These are phyloP conservation scores for Cymbidium sinense DNA, from an alignment of 106 monocot genomes.

Conservation along the genomic window DNA sequence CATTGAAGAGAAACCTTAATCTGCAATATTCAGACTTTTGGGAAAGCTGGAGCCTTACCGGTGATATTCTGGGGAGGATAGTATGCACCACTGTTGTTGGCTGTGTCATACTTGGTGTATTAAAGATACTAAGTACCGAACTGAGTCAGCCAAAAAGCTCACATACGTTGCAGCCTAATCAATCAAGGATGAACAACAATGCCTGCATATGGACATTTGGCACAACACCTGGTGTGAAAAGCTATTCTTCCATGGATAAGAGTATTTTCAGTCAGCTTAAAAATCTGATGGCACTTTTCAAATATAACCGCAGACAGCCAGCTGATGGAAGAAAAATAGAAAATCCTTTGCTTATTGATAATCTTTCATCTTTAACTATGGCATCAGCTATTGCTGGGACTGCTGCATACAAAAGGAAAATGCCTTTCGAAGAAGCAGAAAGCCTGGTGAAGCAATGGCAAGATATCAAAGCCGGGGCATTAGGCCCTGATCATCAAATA, in stretches of 20 bases:
- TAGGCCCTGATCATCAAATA: slow-evolving; percentile 69
- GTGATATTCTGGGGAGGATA: slow-evolving; percentile 30
- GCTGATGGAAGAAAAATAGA: slow-evolving; percentile 7
- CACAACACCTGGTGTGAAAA: slow-evolving; percentile 6
- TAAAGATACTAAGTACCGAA: slow-evolving; percentile 33
- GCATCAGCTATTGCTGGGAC: slow-evolving; percentile 15
- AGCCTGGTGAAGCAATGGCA: slow-evolving; percentile 77
- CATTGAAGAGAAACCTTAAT: slow-evolving; percentile 48
- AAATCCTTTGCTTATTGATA: slow-evolving; percentile 20
- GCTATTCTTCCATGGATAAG: slow-evolving; percentile 10
- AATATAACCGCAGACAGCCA: slow-evolving; percentile 24
- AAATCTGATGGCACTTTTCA: slow-evolving; percentile 26
- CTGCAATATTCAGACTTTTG: slow-evolving; percentile 24
- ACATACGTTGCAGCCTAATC: slow-evolving; percentile 13
- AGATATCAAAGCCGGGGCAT: slow-evolving; percentile 71
- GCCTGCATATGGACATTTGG: slow-evolving; percentile 10
- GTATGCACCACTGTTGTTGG: slow-evolving; percentile 36
- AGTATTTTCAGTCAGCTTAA: slow-evolving; percentile 23
- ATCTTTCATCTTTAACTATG: slow-evolving; percentile 18
- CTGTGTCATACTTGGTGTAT: slow-evolving; percentile 40
- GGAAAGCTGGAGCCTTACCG: slow-evolving; percentile 27
- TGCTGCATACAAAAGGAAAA: slow-evolving; percentile 28
- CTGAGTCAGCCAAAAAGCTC: slow-evolving; percentile 22
- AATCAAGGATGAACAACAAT: slow-evolving; percentile 11
- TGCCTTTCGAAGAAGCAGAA: slow-evolving; percentile 82